Evolutionary conservation across 2,329 filamentous ascomycete genomes (phyloP).

Genomic region (Fusarium sp.): DNA sequence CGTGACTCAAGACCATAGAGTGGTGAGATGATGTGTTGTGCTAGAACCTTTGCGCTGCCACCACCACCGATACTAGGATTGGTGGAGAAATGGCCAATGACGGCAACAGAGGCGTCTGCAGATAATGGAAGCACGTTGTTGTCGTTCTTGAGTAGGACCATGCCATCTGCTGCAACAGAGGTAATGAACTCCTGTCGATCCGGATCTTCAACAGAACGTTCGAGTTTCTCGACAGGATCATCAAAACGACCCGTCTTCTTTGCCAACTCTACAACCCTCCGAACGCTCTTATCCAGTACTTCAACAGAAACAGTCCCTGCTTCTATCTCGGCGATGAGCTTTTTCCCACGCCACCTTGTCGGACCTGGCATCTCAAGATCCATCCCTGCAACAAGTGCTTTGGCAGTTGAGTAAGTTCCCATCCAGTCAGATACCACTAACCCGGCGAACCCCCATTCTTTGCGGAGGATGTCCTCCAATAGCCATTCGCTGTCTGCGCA

Average conservation of each 20-base stretch:
- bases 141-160: slow-evolving; percentile 7
- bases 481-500: not conserved
- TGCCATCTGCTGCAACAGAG: not conserved
- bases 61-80: not conserved
- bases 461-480: not conserved
- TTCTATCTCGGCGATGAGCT: not conserved
- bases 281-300: not conserved
- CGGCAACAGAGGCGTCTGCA: not conserved
- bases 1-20: not conserved
- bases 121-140: not conserved
- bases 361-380: slow-evolving; percentile 16
- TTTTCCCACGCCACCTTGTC: not conserved
- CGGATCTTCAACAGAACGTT: not conserved
- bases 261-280: not conserved
- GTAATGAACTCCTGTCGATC: not conserved
- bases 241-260: not conserved
- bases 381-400: not conserved
- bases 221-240: not conserved
- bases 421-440: slow-evolving; percentile 11
- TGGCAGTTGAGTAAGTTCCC: slow-evolving; percentile 11
- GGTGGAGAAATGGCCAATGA: not conserved
- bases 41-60: slow-evolving; percentile 7
- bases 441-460: not conserved
- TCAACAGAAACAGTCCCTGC: not conserved
- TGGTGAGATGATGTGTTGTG: slow-evolving; percentile 9